These are phyloP conservation scores for Eucalyptus erythrocorys DNA, from an alignment of 345 rosid genomes.

Conservation along the genomic window DNA sequence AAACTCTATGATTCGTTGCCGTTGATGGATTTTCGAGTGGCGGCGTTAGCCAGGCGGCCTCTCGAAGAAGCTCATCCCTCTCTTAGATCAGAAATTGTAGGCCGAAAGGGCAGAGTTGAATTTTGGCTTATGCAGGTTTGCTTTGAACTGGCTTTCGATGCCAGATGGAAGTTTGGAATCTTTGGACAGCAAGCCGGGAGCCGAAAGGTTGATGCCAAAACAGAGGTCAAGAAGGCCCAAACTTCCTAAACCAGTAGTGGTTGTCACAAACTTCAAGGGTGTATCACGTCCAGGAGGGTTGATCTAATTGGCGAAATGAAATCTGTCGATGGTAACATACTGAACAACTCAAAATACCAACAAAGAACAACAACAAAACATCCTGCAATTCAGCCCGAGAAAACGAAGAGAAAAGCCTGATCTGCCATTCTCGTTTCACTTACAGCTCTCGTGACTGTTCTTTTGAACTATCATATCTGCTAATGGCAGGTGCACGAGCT, in stretches of 20 bases:
- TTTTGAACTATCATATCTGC: background rate
- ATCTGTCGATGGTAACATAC: background rate
- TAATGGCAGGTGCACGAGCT: background rate
- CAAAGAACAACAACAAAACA: background rate
- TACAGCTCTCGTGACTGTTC: background rate
- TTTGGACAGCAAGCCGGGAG: background rate
- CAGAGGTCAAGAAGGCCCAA: background rate
- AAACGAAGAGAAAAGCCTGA: background rate
- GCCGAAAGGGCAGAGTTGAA: background rate
- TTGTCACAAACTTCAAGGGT: background rate
- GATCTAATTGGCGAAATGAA: background rate
- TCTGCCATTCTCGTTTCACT: background rate
- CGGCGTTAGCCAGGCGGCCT: background rate
- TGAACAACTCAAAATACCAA: background rate
- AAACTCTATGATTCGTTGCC: background rate
- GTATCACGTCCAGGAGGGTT: background rate
- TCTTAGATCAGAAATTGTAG: background rate
- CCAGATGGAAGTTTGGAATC: background rate
- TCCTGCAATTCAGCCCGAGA: background rate
- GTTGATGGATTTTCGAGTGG: background rate
- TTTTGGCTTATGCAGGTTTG: background rate
- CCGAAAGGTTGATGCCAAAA: background rate
- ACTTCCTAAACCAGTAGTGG: background rate
- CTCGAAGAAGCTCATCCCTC: background rate
- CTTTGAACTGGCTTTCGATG: background rate